Evolutionary conservation across 805 yeast species (phyloP).

Genomic region (Teunomyces pallodes): DNA sequence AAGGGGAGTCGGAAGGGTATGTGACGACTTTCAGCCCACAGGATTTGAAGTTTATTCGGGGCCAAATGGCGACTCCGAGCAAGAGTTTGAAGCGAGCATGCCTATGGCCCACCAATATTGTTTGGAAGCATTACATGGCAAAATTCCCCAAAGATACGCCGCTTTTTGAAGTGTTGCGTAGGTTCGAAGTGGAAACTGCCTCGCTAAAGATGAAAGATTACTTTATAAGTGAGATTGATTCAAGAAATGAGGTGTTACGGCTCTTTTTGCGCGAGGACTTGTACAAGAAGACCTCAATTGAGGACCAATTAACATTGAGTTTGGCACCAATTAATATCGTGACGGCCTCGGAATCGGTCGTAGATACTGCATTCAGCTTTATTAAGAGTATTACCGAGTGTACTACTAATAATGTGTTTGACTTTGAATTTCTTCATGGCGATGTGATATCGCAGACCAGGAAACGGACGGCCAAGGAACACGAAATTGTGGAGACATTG

Average conservation of each 20-base stretch:
- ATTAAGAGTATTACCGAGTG: constrained; percentile 56
- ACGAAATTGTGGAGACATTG: constrained; percentile 19
- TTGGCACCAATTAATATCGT: constrained; percentile 56
- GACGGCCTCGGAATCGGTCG: constrained; percentile 32
- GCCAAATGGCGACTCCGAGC: constrained; percentile 51
- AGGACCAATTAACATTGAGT: constrained; percentile 55
- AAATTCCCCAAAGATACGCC: constrained; percentile 53
- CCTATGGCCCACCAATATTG: constrained; percentile 75
- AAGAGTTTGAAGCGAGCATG: constrained; percentile 57
- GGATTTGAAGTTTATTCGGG: constrained; percentile 45
- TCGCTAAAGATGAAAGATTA: constrained; percentile 21
- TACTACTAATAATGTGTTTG: constrained; percentile 53
- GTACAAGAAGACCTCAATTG: constrained; percentile 35
- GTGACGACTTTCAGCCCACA: constrained; percentile 51
- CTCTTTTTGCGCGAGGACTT: constrained; percentile 39
- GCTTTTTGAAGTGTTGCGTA: constrained; percentile 44
- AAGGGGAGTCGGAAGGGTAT: constrained; percentile 41
- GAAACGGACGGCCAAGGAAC: constrained; percentile 14
- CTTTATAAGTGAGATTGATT: constrained; percentile 36
- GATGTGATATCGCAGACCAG: constrained; percentile 21
- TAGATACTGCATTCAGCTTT: constrained; percentile 45
- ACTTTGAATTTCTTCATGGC: constrained; percentile 38
- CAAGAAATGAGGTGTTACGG: constrained; percentile 39
- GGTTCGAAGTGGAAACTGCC: constrained; percentile 43
- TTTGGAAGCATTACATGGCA: constrained; percentile 66